Base-by-base conservation (phyloP, 768 basidiomycete genomes). In the Xerocomus brunneocitrinus region DNA sequence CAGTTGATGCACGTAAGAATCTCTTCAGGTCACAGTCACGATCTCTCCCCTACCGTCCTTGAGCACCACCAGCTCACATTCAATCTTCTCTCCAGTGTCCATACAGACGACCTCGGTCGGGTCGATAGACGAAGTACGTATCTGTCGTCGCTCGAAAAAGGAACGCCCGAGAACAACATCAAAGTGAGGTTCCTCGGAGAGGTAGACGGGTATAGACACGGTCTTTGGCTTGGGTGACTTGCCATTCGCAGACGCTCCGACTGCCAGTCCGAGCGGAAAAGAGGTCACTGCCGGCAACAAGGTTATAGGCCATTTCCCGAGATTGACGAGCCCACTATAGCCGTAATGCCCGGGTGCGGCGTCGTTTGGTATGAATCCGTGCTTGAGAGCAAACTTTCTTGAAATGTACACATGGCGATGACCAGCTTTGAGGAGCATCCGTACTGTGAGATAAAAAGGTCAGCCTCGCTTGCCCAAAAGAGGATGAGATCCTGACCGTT, bases 361-460 rank as follows among this genome's bases (percentile, higher is more conserved):
- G 58, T 94, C 91, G 22, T 76, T 73, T 2, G 92, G 91, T 52
- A 98, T 89, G 67, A 99, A 92, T 2, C 86, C 87, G 66, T 97
- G 83, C 58, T 84, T 80, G 56, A 84, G 74, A 2, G 97, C 97
- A 64, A 98, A 99, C 65, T 88, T 87, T 51, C 97, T 82, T 12
- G 94, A 97, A 54, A 99, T 87, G 71, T 99, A 99, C 47, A 98
- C 95, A 62, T 95, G 85, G 13, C 92, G 79, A 69, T 98, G 88
- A 16, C 97, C 95, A 16, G 82, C 79, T 70, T 92, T 95, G 55
- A 99, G 76, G 36, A 98, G 79, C 95, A 98, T 99, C 19, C 89
- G 83, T 1, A 95, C 92, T 92, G 62, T 0, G 22, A 16, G 41
- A 22, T 44, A 48, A 27, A 4, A 8, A 7, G 12, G 52, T 34